Percentiles rank a stretch among this genome's conserved stretches.
Conservation (phyloP, 2,329 filamentous ascomycete genomes). For the Xylaria digitata region DNA sequence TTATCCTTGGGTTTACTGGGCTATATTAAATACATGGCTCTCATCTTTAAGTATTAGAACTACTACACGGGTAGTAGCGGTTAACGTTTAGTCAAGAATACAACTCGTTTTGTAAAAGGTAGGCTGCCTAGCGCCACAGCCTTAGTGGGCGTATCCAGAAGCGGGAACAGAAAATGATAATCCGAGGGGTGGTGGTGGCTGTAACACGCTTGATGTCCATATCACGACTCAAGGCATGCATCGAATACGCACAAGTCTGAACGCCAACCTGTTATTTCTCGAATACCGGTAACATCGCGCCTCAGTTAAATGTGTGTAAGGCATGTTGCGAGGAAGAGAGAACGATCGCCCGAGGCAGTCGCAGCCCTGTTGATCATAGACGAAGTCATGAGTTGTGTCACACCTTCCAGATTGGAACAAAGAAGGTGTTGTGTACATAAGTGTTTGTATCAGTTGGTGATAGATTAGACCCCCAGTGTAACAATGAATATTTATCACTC, state of each 20-base stretch:
- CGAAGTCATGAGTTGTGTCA: not conserved
- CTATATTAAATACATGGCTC: too few relatives aligned
- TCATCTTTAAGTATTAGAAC: too few relatives aligned
- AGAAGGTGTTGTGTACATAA: too few relatives aligned
- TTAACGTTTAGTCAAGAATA: too few relatives aligned
- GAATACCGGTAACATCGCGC: not conserved
- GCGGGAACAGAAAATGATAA: not conserved
- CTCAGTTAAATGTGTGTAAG: not conserved
- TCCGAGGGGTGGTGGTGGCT: not conserved
- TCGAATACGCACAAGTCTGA: too few relatives aligned
- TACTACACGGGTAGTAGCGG: too few relatives aligned
- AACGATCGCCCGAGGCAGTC: not conserved
- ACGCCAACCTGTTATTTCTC: not conserved
- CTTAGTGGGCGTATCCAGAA: not conserved
- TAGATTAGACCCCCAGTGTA: too few relatives aligned
- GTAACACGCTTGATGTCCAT: not conserved
- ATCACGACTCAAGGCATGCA: not conserved
- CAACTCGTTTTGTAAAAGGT: not conserved
- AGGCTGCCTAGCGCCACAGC: too few relatives aligned
- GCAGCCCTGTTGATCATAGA: not conserved
- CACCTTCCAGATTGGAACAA: too few relatives aligned
- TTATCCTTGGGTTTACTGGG: too few relatives aligned
- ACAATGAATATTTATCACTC: too few relatives aligned
- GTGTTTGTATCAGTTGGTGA: too few relatives aligned
- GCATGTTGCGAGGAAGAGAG: not conserved